Evolutionary conservation across 2,329 filamentous ascomycete genomes (phyloP), one percentile per base, ranked within the genome.

Genomic region (Trichoderma breve): DNA sequence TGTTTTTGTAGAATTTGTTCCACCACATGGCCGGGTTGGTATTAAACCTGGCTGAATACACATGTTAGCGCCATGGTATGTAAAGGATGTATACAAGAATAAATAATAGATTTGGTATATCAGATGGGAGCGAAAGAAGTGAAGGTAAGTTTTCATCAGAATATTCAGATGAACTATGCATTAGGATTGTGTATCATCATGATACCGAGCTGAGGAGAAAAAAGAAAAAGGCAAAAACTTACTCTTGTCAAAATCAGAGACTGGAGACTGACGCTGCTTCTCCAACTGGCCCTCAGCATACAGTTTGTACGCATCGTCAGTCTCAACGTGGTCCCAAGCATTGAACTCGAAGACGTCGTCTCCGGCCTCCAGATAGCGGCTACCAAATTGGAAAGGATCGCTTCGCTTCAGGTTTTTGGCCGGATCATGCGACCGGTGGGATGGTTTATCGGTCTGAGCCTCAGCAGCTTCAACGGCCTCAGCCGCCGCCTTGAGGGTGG

Each of bases 1-100:
- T 98, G 84, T 98, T 97, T 83, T 96, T 95, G 86, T 99, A 99
- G 83, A 99, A 99, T 70, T 92, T 84, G 79, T 99, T 96, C 96
- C 96, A 99, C 93, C 94, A 98, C 82, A 94, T 97, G 74, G 93
- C 95, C 0, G 96, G 96, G 75, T 97, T 89, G 60, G 87, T 85
- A 80, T 98, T 98, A 86, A 98, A 98, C 76, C 94, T 92, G 77
- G 85, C 90, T 92, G 78, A 77, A 73, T 67, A 74, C 57, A 69
- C 73, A 70, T 71, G 82, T 88, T 81, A 87, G 85, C 79, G 73
- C 72, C 58, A 47, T 12, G 32, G 2, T 26, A 28, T 21, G n/a
- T 5, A 63, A 24, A 28, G 18, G 15, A 64, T 71, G 69, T 73
- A 15, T 7, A 62, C 18, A 18, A 18, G 34, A 14, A 66, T 8